Base-by-base conservation (phyloP, 495 filamentous ascomycete genomes). In the Apodospora peruviana region DNA sequence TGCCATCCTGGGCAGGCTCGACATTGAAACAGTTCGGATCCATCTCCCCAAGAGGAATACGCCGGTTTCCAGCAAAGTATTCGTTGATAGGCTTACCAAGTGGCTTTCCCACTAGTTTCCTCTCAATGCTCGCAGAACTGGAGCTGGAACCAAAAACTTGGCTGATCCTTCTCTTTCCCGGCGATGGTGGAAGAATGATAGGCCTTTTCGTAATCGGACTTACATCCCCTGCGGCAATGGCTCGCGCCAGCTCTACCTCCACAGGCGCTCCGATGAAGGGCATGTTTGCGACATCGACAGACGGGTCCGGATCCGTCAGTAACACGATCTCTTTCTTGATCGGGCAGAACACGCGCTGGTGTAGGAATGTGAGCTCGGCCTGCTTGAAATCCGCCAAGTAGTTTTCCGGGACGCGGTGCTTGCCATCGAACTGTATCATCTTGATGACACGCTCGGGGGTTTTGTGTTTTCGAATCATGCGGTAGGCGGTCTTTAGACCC, bases 271-370 rank as follows among this genome's bases (percentile, higher is more conserved):
- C 93, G 59, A 97, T 89, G 52, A 85, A 96, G 0, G 83, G 74
- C 64, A 97, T 77, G 2, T 83, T 75, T 9, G 80, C 78, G 9
- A 81, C 62, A 16, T 84, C 75, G 5, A 88, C 52, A 16, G 78
- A 77, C 11, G 73, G 59, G 0, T 80, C 79, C 0, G 78, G 82
- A 12, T 79, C 66, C 8, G 83, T 89, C 47, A 90, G 70, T 45
- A 87, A 82, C 23, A 95, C 85, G 21, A 96, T 64, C 34, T 79
- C 70, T 39, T 82, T 73, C 19, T 75, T 72, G 43, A 78, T 71
- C 0, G 90, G 89, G 58, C 91, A 97, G 61, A 86, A 99, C 2
- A 97, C 94, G 55, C 94, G 83, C 65, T 95, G 91, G 58, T 97
- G 84, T 7, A 94, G 75, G 60, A 99, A 99, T 0, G 94, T 96